Percentiles rank a stretch among this genome's conserved stretches.
phyloP scores from a whole-genome alignment of 768 basidiomycete genomes.

The Kwoniella sp. region DNA sequence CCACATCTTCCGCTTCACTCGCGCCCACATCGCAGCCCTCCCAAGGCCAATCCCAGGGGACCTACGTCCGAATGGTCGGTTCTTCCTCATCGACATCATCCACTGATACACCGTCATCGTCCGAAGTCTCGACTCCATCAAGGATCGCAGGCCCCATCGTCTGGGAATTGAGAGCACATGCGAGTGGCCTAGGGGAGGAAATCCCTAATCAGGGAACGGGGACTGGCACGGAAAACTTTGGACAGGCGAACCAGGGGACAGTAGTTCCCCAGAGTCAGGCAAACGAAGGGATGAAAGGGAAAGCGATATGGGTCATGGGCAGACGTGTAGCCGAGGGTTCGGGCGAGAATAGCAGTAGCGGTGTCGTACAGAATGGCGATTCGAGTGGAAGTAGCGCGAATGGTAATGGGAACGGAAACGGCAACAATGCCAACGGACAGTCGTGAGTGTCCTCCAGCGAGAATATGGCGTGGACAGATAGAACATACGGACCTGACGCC shows the following conservation, averaged over 20 bases:
- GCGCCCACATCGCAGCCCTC: constrained; percentile 11
- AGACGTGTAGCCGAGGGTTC: constrained; percentile 30
- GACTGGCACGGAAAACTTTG: constrained; percentile 16
- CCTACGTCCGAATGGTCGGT: constrained; percentile 34
- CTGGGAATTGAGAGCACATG: constrained; percentile 47
- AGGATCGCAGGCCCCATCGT: constrained; percentile 26
- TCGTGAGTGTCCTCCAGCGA: constrained; percentile 31
- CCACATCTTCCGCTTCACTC: constrained; percentile 5
- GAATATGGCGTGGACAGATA: too few relatives aligned
- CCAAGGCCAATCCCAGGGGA: constrained; percentile 29
- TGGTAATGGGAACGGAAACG: constrained; percentile 17
- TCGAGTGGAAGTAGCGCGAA: constrained; percentile 3
- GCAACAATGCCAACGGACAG: constrained; percentile 30
- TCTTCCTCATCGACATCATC: not conserved
- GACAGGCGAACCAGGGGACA: constrained; percentile 15
- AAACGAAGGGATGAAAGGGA: constrained; percentile 34
- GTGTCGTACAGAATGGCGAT: not conserved
- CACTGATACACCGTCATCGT: constrained; percentile 13
- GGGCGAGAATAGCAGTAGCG: constrained; percentile 11
- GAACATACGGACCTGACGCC: too few relatives aligned
- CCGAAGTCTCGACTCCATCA: constrained; percentile 6
- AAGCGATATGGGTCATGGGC: constrained; percentile 56
- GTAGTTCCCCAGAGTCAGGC: constrained; percentile 12
- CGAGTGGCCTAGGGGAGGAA: constrained; percentile 34
- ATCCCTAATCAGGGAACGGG: constrained; percentile 5